A percentile compares a stretch with the other conserved stretches of the same genome.
phyloP scores from a whole-genome alignment of 768 basidiomycete species.

The Mycena rosella region DNA sequence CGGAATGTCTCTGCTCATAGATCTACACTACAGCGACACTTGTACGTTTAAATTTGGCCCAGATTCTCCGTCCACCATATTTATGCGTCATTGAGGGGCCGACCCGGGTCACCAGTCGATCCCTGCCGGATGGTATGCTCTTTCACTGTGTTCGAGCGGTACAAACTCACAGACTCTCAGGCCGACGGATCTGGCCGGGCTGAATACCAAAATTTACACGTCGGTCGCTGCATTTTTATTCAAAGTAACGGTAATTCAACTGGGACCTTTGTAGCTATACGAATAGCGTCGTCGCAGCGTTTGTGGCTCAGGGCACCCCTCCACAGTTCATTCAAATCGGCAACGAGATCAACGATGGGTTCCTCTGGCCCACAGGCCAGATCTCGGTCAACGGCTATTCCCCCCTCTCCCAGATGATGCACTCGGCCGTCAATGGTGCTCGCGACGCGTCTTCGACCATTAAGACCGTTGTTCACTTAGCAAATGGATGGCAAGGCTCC shows the following conservation, averaged over 20 bases:
- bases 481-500: slow-evolving; percentile 70
- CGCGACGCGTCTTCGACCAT: slow-evolving; percentile 60
- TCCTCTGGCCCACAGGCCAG: slow-evolving; percentile 71
- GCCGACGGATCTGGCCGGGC: slow-evolving; percentile 47
- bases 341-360: slow-evolving; percentile 75
- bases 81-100: slow-evolving; percentile 58
- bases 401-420: slow-evolving; percentile 68
- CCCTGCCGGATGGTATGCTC: slow-evolving; percentile 66
- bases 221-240: slow-evolving; percentile 38
- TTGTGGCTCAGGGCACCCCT: slow-evolving; percentile 65
- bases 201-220: slow-evolving; percentile 72
- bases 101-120: slow-evolving; percentile 74
- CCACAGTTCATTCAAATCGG: slow-evolving; percentile 69
- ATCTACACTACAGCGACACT: slow-evolving; percentile 76
- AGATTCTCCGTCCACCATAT: not conserved
- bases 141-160: not conserved
- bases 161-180: not conserved
- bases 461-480: slow-evolving; percentile 70
- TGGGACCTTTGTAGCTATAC: slow-evolving; percentile 58
- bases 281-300: slow-evolving; percentile 62
- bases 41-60: slow-evolving; percentile 49
- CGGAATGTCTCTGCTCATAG: slow-evolving; percentile 67
- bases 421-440: slow-evolving; percentile 70
- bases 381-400: slow-evolving; percentile 66
- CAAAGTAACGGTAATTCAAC: not conserved